Conservation (phyloP, 805 yeast genomes). For the Monosporozyma servazzii region DNA sequence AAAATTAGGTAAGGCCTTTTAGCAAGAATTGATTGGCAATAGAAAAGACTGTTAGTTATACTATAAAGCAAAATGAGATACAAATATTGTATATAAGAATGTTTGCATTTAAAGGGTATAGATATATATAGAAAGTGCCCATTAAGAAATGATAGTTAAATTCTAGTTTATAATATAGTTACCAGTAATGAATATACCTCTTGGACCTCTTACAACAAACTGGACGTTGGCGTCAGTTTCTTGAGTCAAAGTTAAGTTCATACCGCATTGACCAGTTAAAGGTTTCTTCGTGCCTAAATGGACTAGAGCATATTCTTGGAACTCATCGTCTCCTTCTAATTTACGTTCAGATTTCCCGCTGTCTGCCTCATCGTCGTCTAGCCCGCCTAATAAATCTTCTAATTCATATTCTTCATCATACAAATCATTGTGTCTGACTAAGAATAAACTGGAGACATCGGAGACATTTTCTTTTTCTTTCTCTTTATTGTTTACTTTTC, state of each 20-base stretch:
- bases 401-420: slow-evolving; percentile 33
- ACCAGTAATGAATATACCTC: slow-evolving; percentile 81
- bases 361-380: slow-evolving; percentile 36
- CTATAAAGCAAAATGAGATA: too few relatives aligned
- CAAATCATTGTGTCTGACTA: slow-evolving; percentile 53
- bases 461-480: slow-evolving; percentile 41
- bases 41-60: too few relatives aligned
- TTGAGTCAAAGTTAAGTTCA: slow-evolving; percentile 70
- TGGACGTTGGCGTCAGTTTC: slow-evolving; percentile 71
- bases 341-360: slow-evolving; percentile 33
- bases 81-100: too few relatives aligned
- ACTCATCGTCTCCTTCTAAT: slow-evolving; percentile 51
- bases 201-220: slow-evolving; percentile 88
- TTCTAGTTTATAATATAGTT: slow-evolving; percentile 77
- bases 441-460: slow-evolving; percentile 76
- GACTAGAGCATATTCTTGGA: slow-evolving; percentile 73
- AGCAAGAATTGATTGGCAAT: too few relatives aligned
- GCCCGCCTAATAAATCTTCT: slow-evolving; percentile 34
- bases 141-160: neutral
- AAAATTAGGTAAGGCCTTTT: too few relatives aligned
- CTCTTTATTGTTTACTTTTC: neutral
- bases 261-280: slow-evolving; percentile 65
- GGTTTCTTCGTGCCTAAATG: slow-evolving; percentile 63
- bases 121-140: neutral
- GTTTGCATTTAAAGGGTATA: too few relatives aligned